These are phyloP conservation scores for Albugo candida DNA, from an alignment of 352 stramenopile species.

Conservation along the genomic window DNA sequence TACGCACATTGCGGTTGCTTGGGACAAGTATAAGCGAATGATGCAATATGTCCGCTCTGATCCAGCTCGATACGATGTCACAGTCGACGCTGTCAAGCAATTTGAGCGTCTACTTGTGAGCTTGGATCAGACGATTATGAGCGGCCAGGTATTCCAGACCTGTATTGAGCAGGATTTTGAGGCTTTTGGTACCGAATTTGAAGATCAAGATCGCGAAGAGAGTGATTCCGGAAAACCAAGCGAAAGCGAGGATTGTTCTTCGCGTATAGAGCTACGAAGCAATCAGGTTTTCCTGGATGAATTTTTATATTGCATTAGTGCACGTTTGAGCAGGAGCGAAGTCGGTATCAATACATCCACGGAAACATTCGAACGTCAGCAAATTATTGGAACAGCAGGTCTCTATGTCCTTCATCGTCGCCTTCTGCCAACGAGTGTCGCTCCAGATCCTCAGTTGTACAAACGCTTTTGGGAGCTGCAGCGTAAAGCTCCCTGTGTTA, in stretches of 20 bases:
- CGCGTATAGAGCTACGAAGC: slow-evolving; percentile 58
- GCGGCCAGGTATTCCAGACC: slow-evolving; percentile 65
- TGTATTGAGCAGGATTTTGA: slow-evolving; percentile 83
- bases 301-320: slow-evolving; percentile 69
- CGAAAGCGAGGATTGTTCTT: slow-evolving; percentile 28
- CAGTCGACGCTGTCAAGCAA: slow-evolving; percentile 59
- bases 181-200: slow-evolving; percentile 49
- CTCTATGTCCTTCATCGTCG: slow-evolving; percentile 80
- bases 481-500: slow-evolving; percentile 60
- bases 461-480: slow-evolving; percentile 81
- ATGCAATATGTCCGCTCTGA: slow-evolving; percentile 79
- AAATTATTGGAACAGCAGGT: slow-evolving; percentile 73
- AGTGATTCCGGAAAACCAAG: slow-evolving; percentile 25
- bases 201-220: slow-evolving; percentile 34
- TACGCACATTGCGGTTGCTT: slow-evolving; percentile 62
- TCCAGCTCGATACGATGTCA: slow-evolving; percentile 61
- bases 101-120: slow-evolving; percentile 76
- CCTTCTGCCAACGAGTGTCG: slow-evolving; percentile 60
- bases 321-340: slow-evolving; percentile 35
- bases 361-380: slow-evolving; percentile 76
- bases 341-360: slow-evolving; percentile 58
- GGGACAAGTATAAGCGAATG: slow-evolving; percentile 85
- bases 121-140: slow-evolving; percentile 80
- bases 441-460: slow-evolving; percentile 78
- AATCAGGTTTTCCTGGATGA: slow-evolving; percentile 77